Percentiles rank a stretch among this genome's conserved stretches.
These are phyloP conservation scores for Fusarium chaquense DNA, from an alignment of 2,329 filamentous ascomycete species.

Conservation along the genomic window DNA sequence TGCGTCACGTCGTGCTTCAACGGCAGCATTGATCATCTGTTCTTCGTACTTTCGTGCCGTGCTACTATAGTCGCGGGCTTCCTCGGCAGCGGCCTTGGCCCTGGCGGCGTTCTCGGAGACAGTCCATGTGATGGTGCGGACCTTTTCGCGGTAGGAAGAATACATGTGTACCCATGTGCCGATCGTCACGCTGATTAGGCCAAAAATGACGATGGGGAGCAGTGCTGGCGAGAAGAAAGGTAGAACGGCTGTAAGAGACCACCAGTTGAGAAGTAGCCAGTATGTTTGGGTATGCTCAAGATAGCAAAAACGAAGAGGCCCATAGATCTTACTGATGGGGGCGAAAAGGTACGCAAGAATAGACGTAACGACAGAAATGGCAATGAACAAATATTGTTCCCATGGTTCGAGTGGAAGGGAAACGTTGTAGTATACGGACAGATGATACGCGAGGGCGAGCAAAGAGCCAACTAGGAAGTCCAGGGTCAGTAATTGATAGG, in stretches of 20 bases:
- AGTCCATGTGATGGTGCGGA: constrained; percentile 6
- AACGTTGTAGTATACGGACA: constrained; percentile 20
- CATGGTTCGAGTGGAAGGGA: constrained; percentile 22
- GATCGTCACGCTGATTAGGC: constrained; percentile 6
- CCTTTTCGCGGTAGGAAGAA: constrained; percentile 17
- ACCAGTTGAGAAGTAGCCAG: constrained; percentile 32
- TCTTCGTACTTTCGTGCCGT: constrained; percentile 27
- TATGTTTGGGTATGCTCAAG: constrained; percentile 35
- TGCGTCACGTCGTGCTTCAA: constrained; percentile 18
- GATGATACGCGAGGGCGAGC: constrained; percentile 20
- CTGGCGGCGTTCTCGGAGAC: constrained; percentile 14
- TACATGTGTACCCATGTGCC: constrained; percentile 32
- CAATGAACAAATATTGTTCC: constrained; percentile 18
- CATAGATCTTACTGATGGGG: constrained; percentile 20
- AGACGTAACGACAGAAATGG: not conserved
- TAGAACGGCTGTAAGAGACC: constrained; percentile 17
- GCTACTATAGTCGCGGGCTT: constrained; percentile 13
- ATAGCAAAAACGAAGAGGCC: constrained; percentile 33
- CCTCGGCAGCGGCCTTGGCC: constrained; percentile 24
- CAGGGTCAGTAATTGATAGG: not conserved
- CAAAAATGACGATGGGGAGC: constrained; percentile 15
- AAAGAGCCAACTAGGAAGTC: constrained; percentile 10
- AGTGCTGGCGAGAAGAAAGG: constrained; percentile 25
- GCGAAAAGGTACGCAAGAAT: constrained; percentile 20
- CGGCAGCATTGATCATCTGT: constrained; percentile 15